phyloP scores from a whole-genome alignment of 2,329 filamentous ascomycete species.

The Tolypocladium ophioglossoides region DNA sequence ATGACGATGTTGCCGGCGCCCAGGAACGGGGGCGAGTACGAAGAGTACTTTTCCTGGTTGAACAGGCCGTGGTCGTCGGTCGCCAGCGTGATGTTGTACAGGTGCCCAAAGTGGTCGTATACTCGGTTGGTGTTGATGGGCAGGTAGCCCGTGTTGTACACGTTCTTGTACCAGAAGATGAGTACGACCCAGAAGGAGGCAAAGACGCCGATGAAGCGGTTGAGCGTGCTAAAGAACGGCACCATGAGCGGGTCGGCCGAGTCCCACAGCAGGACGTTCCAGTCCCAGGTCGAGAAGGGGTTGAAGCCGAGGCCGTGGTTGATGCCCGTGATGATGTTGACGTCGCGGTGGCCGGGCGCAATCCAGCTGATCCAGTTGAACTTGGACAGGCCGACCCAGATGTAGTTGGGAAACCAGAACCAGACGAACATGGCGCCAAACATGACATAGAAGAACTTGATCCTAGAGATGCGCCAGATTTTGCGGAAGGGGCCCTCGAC shows the following conservation, averaged over 20 bases:
- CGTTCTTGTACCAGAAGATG: constrained; percentile 47
- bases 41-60: constrained; percentile 31
- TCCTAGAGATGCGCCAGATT: constrained; percentile 35
- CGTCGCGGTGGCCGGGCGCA: constrained; percentile 30
- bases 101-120: constrained; percentile 35
- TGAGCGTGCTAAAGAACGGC: constrained; percentile 49
- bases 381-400: constrained; percentile 39
- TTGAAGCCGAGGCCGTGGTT: constrained; percentile 35
- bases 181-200: constrained; percentile 43
- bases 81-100: constrained; percentile 35
- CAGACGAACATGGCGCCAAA: constrained; percentile 45
- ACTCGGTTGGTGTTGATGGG: constrained; percentile 41
- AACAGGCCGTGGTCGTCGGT: constrained; percentile 34
- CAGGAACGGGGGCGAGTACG: constrained; percentile 42
- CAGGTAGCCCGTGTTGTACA: constrained; percentile 45
- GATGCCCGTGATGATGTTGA: constrained; percentile 32
- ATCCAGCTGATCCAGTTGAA: constrained; percentile 52
- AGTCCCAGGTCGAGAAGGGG: constrained; percentile 36
- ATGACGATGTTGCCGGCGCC: constrained; percentile 36
- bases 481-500: constrained; percentile 31
- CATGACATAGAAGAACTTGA: constrained; percentile 39
- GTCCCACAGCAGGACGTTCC: constrained; percentile 34
- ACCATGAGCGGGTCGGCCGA: constrained; percentile 35
- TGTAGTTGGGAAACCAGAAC: constrained; percentile 48
- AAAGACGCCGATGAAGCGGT: constrained; percentile 48